Evolutionary conservation across 352 stramenopile genomes (phyloP), one percentile per base, ranked within the genome.

Genomic region (Pilasporangium apinafurcum): DNA sequence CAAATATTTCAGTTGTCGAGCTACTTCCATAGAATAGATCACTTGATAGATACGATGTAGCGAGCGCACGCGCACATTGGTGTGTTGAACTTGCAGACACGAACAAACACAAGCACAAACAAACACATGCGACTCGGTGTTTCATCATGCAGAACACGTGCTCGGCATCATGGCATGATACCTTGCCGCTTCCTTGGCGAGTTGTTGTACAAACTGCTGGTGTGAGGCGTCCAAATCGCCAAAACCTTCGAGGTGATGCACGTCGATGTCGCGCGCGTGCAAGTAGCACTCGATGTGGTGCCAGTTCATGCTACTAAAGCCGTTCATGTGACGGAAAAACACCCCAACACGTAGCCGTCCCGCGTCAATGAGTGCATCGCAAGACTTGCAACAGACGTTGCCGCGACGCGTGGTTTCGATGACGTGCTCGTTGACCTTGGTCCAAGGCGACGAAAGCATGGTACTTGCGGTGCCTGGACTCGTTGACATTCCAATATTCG

Each of bases 241-340:
- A 48, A 83, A 90, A 16, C 77, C 77, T 48, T 90, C 77, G 26
- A 90, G 62, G 40, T 68, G 77, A 22, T 59, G 31, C n/a, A 87
- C 51, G 28, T 71, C 69, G 30, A 90, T 84, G 37, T 65, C 50
- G 28, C 56, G 31, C 36, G 84, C 68, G 31, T 65, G 55, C 47
- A 69, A 65, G 53, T 86, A 90, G 61, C 77, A 90, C 57, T 87
- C 72, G 47, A 90, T 58, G 53, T 90, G 77, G 56, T 90, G 74
- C 77, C 77, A 90, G 56, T 90, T 87, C 52, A 90, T 87, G 61
- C 77, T 87, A 21, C 86, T 67, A 51, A 86, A 90, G 51, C 77
- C 77, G 45, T 86, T 86, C 54, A 72, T 72, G 53, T 90, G 77
- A 56, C 87, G 77, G 51, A 76, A 90, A 3, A 90, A 74, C 40